phyloP scores from a whole-genome alignment of 108 stramenopile genomes.

The Pelagomonas calceolata region DNA sequence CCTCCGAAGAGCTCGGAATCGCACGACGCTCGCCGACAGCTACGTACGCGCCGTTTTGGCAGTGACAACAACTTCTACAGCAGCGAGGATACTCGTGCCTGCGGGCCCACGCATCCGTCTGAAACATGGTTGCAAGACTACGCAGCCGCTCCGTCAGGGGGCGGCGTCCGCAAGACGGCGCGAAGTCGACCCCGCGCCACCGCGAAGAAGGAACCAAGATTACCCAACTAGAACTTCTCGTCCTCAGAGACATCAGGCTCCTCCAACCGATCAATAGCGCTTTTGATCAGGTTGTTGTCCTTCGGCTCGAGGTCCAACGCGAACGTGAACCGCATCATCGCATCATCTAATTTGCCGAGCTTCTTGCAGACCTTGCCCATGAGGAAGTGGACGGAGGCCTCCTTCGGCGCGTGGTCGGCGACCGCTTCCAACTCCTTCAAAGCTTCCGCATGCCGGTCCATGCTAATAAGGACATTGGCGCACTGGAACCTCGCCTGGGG shows the following conservation, averaged over 20 bases:
- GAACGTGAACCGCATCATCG: slow-evolving; percentile 78
- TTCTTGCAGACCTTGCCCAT: slow-evolving; percentile 89
- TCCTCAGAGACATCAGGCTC: slow-evolving; percentile 76
- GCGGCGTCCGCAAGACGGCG: too few relatives aligned
- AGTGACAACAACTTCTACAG: too few relatives aligned
- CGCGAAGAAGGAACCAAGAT: too few relatives aligned
- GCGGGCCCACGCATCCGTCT: too few relatives aligned
- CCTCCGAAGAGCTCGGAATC: too few relatives aligned
- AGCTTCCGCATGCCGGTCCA: slow-evolving; percentile 75
- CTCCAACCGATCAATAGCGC: slow-evolving; percentile 72
- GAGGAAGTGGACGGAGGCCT: slow-evolving; percentile 81
- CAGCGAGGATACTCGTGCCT: too few relatives aligned
- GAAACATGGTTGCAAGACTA: too few relatives aligned
- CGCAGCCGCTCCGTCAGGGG: too few relatives aligned
- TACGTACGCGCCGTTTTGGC: too few relatives aligned
- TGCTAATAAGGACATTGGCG: slow-evolving; percentile 74
- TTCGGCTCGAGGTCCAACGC: slow-evolving; percentile 93
- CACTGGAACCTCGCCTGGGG: slow-evolving; percentile 92
- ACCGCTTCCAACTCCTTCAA: slow-evolving; percentile 73
- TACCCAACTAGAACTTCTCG: slow-evolving; percentile 11
- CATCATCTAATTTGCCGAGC: slow-evolving; percentile 70
- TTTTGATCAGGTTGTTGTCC: slow-evolving; percentile 83
- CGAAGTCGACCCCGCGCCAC: too few relatives aligned
- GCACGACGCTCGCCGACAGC: too few relatives aligned
- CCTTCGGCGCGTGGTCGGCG: slow-evolving; percentile 74